Conservation (phyloP, 202 grass and related monocot genomes). For the Panicum virgatum region DNA sequence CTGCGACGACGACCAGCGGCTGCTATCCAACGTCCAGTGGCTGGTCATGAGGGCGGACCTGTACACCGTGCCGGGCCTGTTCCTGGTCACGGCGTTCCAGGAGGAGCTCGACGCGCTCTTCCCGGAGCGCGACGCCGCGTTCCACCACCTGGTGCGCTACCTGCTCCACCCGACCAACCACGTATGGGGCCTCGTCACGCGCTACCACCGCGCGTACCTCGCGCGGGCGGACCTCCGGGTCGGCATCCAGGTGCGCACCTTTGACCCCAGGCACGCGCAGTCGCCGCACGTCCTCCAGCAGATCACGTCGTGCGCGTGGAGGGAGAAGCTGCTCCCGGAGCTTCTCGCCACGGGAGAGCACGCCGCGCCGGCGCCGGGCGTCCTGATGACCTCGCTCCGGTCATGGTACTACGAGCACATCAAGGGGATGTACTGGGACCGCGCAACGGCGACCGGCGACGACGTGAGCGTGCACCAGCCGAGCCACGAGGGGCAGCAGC, state of each 20-base stretch:
- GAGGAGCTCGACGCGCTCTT: constrained; percentile 64
- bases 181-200: constrained; percentile 72
- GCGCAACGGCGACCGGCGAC: constrained; percentile 49
- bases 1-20: constrained; percentile 72
- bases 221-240: constrained; percentile 51
- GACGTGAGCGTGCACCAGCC: constrained; percentile 79
- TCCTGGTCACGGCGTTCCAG: constrained; percentile 55
- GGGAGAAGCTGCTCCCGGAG: constrained; percentile 58
- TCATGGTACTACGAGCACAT: constrained; percentile 60
- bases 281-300: constrained; percentile 55
- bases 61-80: constrained; percentile 66
- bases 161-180: constrained; percentile 61
- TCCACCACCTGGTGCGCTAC: constrained; percentile 62
- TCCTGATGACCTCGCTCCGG: constrained; percentile 70
- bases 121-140: constrained; percentile 49
- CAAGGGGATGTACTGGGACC: constrained; percentile 79
- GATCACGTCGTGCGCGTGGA: constrained; percentile 64
- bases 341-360: constrained; percentile 22
- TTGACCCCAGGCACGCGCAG: constrained; percentile 27
- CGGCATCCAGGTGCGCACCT: constrained; percentile 76
- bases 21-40: constrained; percentile 54
- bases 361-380: not conserved
- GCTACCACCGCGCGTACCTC: constrained; percentile 81
- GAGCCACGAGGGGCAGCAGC: constrained; percentile 73
- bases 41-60: constrained; percentile 68